Conservation (phyloP, 2,329 filamentous ascomycete genomes). For the Thyridium curvatum region DNA sequence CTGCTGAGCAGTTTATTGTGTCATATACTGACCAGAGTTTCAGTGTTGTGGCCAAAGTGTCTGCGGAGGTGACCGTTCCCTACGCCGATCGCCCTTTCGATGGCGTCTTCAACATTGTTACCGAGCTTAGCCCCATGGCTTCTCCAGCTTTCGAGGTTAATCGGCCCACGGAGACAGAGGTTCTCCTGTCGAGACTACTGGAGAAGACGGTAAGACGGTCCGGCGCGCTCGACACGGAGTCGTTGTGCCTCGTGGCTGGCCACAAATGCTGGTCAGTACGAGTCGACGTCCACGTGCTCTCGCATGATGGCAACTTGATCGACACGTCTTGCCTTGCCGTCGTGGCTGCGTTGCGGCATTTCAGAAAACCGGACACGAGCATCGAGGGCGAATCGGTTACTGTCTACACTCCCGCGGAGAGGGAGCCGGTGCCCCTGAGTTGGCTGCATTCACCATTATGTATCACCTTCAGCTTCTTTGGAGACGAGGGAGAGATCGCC, state of each 20-base stretch:
- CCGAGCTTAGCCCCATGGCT: slow-evolving; percentile 88
- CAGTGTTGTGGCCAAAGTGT: slow-evolving; percentile 79
- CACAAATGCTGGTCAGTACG: slow-evolving; percentile 88
- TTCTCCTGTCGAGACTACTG: slow-evolving; percentile 78
- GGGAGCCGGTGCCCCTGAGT: slow-evolving; percentile 83
- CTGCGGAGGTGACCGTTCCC: slow-evolving; percentile 81
- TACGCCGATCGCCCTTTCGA: slow-evolving; percentile 88
- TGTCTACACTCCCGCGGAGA: slow-evolving; percentile 76
- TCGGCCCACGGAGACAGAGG: slow-evolving; percentile 75
- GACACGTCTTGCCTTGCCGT: slow-evolving; percentile 83
- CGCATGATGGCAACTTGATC: slow-evolving; percentile 84
- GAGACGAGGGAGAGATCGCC: slow-evolving; percentile 63
- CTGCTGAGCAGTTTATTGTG: too few relatives aligned
- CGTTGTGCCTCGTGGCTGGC: slow-evolving; percentile 85
- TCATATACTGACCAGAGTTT: slow-evolving; percentile 4
- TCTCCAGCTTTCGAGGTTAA: slow-evolving; percentile 85
- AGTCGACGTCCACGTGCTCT: slow-evolving; percentile 85
- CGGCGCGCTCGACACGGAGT: slow-evolving; percentile 89
- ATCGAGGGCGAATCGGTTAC: slow-evolving; percentile 81
- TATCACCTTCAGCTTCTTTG: slow-evolving; percentile 82
- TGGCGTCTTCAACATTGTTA: slow-evolving; percentile 86
- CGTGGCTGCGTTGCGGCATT: slow-evolving; percentile 84
- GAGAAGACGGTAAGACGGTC: slow-evolving; percentile 94
- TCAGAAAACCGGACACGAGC: slow-evolving; percentile 81
- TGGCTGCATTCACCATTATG: slow-evolving; percentile 91